phyloP scores from a whole-genome alignment of 148 eudicot genomes.

The Nepenthes gracilis region DNA sequence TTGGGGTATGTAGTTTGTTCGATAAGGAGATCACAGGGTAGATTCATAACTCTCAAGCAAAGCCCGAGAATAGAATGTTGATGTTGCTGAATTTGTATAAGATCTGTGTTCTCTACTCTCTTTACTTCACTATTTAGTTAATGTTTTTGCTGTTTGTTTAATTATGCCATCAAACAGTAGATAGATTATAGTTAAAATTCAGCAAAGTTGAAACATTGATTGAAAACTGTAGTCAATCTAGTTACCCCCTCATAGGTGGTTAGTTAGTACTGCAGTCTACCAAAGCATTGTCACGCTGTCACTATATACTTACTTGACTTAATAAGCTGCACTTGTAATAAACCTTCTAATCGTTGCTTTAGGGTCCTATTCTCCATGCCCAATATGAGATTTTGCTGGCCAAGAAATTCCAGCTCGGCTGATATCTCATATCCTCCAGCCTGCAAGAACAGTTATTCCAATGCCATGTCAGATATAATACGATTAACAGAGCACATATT shows the following conservation, averaged over 20 bases:
- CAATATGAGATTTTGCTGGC: conserved; percentile 64
- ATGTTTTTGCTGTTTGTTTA: no score
- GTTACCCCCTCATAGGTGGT: neutral
- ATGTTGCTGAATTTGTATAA: no score
- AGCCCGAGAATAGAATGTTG: no score
- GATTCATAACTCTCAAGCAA: no score
- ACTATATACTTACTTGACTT: conserved; percentile 37
- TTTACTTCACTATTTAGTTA: no score
- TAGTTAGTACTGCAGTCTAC: neutral
- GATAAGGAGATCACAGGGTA: no score
- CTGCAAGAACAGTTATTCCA: conserved; percentile 17
- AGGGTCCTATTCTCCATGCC: conserved; percentile 70
- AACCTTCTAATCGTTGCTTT: conserved; percentile 55
- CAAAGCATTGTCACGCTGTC: neutral
- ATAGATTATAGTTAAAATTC: no score
- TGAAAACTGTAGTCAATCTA: neutral
- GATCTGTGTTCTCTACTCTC: no score
- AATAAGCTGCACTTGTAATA: conserved; percentile 58
- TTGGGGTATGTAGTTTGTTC: no score
- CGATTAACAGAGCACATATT: neutral
- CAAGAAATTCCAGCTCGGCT: conserved; percentile 63
- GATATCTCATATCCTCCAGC: conserved; percentile 49
- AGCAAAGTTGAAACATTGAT: no score
- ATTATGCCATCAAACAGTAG: no score
- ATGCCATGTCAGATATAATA: neutral